Evolutionary conservation across 345 rosid species (phyloP).

Genomic region (Citrus cavaleriei): DNA sequence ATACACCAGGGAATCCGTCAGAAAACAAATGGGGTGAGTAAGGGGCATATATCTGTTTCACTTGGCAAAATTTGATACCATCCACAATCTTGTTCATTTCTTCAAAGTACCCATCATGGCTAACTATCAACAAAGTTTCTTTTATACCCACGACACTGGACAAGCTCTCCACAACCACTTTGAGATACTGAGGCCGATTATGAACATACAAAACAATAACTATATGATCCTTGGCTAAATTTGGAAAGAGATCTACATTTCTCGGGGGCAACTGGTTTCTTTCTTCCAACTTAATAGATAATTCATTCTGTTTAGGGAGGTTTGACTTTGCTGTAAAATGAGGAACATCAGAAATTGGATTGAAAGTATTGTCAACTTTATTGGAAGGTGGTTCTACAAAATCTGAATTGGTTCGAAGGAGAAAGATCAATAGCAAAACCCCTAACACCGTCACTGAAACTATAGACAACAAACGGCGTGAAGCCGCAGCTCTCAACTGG

Average conservation of each 20-base stretch:
- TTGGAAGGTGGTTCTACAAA: slow-evolving; percentile 21
- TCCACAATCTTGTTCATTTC: slow-evolving; percentile 83
- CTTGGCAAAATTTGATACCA: slow-evolving; percentile 77
- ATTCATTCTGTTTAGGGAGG: slow-evolving; percentile 52
- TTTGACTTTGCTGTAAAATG: slow-evolving; percentile 21
- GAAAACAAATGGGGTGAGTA: slow-evolving; percentile 78
- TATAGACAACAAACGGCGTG: slow-evolving; percentile 49
- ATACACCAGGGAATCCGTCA: slow-evolving; percentile 64
- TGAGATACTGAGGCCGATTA: slow-evolving; percentile 83
- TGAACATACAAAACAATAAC: slow-evolving; percentile 86
- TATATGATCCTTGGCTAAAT: slow-evolving; percentile 61
- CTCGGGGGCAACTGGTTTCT: slow-evolving; percentile 63
- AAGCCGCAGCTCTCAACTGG: slow-evolving; percentile 44
- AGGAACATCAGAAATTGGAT: slow-evolving; percentile 16
- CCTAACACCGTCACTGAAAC: slow-evolving; percentile 48
- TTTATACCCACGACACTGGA: slow-evolving; percentile 76
- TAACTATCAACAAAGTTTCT: slow-evolving; percentile 84
- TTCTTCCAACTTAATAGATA: slow-evolving; percentile 59
- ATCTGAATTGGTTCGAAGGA: slow-evolving; percentile 38
- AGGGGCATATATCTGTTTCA: slow-evolving; percentile 84
- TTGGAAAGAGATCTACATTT: slow-evolving; percentile 63
- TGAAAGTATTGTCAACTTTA: slow-evolving; percentile 27
- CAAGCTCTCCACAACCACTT: slow-evolving; percentile 74
- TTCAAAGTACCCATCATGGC: slow-evolving; percentile 90
- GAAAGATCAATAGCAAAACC: slow-evolving; percentile 47